Evolutionary conservation across 2,329 filamentous ascomycete species (phyloP).

Genomic region (Exophiala calicioides): DNA sequence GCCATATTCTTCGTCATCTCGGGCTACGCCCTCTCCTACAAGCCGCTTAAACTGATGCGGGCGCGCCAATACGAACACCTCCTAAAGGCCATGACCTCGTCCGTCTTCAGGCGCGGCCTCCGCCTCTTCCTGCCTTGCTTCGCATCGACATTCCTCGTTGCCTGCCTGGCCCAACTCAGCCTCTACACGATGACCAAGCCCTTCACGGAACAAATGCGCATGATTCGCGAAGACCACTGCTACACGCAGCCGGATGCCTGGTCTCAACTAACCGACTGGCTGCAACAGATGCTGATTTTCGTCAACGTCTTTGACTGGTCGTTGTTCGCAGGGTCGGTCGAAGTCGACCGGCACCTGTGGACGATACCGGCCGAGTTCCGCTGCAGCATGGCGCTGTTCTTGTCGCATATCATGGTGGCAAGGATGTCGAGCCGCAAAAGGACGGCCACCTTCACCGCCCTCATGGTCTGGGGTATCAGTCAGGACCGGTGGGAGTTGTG

Average conservation of each 20-base stretch:
- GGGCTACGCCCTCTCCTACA: constrained; percentile 50
- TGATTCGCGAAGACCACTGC: constrained; percentile 24
- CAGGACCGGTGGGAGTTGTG: constrained; percentile 48
- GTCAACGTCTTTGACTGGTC: constrained; percentile 30
- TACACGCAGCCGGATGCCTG: constrained; percentile 21
- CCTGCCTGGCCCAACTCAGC: constrained; percentile 36
- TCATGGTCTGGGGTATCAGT: constrained; percentile 23
- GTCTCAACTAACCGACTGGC: constrained; percentile 25
- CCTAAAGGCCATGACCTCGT: constrained; percentile 43
- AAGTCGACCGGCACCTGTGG: constrained; percentile 46
- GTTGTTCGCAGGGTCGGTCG: constrained; percentile 26
- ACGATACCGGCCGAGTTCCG: constrained; percentile 50
- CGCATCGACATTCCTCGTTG: constrained; percentile 41
- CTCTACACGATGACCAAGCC: constrained; percentile 26
- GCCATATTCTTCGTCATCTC: constrained; percentile 52
- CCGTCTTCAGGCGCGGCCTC: constrained; percentile 46
- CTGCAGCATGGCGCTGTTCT: constrained; percentile 38
- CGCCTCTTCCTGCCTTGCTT: constrained; percentile 46
- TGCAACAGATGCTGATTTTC: constrained; percentile 28
- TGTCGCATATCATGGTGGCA: constrained; percentile 21
- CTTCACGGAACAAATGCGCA: constrained; percentile 27
- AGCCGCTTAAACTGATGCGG: constrained; percentile 43
- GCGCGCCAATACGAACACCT: constrained; percentile 39
- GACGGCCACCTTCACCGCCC: constrained; percentile 9
- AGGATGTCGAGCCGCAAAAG: constrained; percentile 19